Conservation (phyloP, 768 basidiomycete species). For the Hebeloma cylindrosporum region DNA sequence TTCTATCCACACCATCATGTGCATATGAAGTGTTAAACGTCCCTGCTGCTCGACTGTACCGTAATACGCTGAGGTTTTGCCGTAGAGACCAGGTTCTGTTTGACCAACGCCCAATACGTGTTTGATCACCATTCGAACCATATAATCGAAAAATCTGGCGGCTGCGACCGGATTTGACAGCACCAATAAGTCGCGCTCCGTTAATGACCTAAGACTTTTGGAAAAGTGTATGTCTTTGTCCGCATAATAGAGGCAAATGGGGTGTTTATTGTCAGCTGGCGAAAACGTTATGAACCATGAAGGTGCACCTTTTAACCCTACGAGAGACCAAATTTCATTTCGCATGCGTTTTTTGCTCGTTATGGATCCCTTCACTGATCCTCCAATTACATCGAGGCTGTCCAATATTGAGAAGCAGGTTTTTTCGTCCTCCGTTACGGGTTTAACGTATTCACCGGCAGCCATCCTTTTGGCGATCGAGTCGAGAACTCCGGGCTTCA, state of each 20-base stretch:
- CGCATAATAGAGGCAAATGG: slow-evolving; percentile 35
- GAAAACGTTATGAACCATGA: slow-evolving; percentile 37
- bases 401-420: slow-evolving; percentile 33
- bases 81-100: slow-evolving; percentile 23
- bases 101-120: slow-evolving; percentile 22
- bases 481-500: slow-evolving; percentile 24
- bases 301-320: slow-evolving; percentile 25
- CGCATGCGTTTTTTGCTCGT: slow-evolving; percentile 28
- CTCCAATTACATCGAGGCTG: slow-evolving; percentile 36
- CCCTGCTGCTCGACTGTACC: slow-evolving; percentile 38
- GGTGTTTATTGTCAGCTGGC: slow-evolving; percentile 29
- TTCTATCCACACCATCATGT: slow-evolving; percentile 36
- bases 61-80: slow-evolving; percentile 30
- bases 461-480: slow-evolving; percentile 20
- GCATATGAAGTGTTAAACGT: slow-evolving; percentile 35
- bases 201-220: slow-evolving; percentile 13
- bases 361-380: slow-evolving; percentile 28
- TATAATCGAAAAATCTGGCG: slow-evolving; percentile 33
- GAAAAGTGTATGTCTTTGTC: slow-evolving; percentile 20
- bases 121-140: slow-evolving; percentile 29
- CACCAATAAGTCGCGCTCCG: slow-evolving; percentile 4
- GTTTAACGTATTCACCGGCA: slow-evolving; percentile 24
- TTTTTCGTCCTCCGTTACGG: slow-evolving; percentile 32
- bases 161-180: slow-evolving; percentile 25
- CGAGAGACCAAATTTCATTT: slow-evolving; percentile 33